These are phyloP conservation scores for Carex parvula DNA, from an alignment of 176 grass and related monocot species.

Conservation along the genomic window DNA sequence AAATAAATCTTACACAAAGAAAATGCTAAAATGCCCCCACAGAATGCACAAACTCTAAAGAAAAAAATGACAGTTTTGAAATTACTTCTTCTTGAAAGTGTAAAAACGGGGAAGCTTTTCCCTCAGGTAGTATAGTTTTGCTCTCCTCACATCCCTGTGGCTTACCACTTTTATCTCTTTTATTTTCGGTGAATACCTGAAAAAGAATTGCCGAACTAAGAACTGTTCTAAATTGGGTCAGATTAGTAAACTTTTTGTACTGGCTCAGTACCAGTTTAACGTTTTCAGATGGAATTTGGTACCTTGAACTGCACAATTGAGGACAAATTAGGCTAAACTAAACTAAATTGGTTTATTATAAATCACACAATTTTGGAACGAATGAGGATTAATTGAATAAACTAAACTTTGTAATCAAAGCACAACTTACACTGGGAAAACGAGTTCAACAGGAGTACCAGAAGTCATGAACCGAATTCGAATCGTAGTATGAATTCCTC, in stretches of 20 bases:
- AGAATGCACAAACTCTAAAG: conserved; percentile 21
- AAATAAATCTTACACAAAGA: conserved; percentile 30
- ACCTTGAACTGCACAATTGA: not conserved
- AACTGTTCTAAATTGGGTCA: not conserved
- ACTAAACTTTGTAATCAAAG: not conserved
- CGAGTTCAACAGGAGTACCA: conserved; percentile 89
- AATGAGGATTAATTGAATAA: conserved; percentile 6
- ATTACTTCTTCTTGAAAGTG: conserved; percentile 88
- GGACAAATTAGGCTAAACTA: not conserved
- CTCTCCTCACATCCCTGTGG: conserved; percentile 93
- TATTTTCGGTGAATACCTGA: conserved; percentile 91
- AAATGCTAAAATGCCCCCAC: conserved; percentile 30
- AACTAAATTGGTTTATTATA: not conserved
- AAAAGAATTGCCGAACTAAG: not conserved
- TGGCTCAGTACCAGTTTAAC: conserved; percentile 3
- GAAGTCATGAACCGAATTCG: conserved; percentile 91
- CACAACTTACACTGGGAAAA: conserved; percentile 93
- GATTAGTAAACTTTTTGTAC: conserved; percentile 1
- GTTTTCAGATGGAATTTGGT: not conserved
- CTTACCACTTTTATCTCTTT: conserved; percentile 96
- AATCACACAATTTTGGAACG: not conserved
- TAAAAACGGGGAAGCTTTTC: conserved; percentile 91
- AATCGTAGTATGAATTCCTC: conserved; percentile 89
- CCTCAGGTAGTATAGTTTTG: conserved; percentile 90
- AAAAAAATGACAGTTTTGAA: conserved; percentile 19